Evolutionary conservation across 192 early-diverging fungal species (phyloP).

Genomic region (Rhizophagus sp.): DNA sequence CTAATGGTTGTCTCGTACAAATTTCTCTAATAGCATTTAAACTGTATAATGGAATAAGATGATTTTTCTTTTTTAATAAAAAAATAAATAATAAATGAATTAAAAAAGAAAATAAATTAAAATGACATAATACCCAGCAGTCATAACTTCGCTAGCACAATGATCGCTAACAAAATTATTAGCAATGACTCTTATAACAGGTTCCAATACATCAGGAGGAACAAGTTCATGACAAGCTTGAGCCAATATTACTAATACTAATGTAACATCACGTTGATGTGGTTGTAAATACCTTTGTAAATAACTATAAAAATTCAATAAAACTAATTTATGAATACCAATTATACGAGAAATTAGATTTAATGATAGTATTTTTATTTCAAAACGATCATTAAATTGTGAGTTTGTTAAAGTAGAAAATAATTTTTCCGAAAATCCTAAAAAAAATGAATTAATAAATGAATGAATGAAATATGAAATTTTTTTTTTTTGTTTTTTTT

Average conservation of each 20-base stretch:
- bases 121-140: slow-evolving; percentile 65
- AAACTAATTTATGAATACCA: slow-evolving; percentile 91
- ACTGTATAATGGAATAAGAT: slow-evolving; percentile 1
- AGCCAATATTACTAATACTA: slow-evolving; percentile 86
- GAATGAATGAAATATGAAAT: not conserved
- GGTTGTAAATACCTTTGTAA: slow-evolving; percentile 94
- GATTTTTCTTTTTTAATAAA: not conserved
- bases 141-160: slow-evolving; percentile 90
- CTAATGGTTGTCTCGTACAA: slow-evolving; percentile 83
- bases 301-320: slow-evolving; percentile 91
- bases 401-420: slow-evolving; percentile 74
- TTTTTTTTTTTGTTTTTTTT: not conserved
- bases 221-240: slow-evolving; percentile 92
- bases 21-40: slow-evolving; percentile 86
- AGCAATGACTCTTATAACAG: slow-evolving; percentile 87
- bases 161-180: slow-evolving; percentile 97
- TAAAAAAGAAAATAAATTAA: not conserved
- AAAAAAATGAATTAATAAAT: not conserved
- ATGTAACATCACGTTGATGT: slow-evolving; percentile 91
- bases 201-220: slow-evolving; percentile 89
- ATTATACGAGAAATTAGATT: slow-evolving; percentile 95
- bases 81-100: not conserved
- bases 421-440: slow-evolving; percentile 92
- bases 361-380: slow-evolving; percentile 87
- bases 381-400: slow-evolving; percentile 81